phyloP scores from a whole-genome alignment of 169 alveolate genomes.

The Plasmodium yoelii region DNA sequence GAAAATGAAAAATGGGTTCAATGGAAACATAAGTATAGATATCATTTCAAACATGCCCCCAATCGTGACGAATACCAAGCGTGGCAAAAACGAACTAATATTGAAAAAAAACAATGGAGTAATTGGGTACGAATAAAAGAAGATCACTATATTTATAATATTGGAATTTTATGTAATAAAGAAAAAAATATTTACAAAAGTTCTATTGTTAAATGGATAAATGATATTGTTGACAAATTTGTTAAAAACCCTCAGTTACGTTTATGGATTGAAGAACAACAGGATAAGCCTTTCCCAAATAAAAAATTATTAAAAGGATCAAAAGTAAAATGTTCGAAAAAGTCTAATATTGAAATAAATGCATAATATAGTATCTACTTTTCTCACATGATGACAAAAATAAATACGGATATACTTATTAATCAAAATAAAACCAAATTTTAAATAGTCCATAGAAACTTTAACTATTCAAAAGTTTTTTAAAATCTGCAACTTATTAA shows the following conservation, averaged over 20 bases:
- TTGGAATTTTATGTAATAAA: neutral
- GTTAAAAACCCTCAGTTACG: neutral
- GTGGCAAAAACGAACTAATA: neutral
- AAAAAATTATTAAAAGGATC: too few relatives aligned
- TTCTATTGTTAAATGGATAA: neutral
- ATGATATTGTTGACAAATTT: neutral
- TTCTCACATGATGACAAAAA: too few relatives aligned
- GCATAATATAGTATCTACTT: too few relatives aligned
- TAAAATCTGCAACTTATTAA: too few relatives aligned
- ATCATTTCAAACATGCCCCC: neutral
- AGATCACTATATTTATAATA: neutral
- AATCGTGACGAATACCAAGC: neutral
- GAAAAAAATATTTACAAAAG: neutral
- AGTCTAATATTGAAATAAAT: too few relatives aligned
- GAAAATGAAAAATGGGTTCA: neutral
- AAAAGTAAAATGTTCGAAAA: too few relatives aligned
- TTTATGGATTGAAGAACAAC: neutral
- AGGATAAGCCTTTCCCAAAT: too few relatives aligned
- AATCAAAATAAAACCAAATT: too few relatives aligned
- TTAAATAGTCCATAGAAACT: too few relatives aligned
- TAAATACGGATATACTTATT: too few relatives aligned
- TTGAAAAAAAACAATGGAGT: neutral
- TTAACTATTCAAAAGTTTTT: too few relatives aligned
- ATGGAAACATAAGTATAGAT: neutral
- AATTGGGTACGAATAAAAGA: neutral